Evolutionary conservation across 306 rosid genomes (phyloP).

Genomic region (Ziziphus jujuba): DNA sequence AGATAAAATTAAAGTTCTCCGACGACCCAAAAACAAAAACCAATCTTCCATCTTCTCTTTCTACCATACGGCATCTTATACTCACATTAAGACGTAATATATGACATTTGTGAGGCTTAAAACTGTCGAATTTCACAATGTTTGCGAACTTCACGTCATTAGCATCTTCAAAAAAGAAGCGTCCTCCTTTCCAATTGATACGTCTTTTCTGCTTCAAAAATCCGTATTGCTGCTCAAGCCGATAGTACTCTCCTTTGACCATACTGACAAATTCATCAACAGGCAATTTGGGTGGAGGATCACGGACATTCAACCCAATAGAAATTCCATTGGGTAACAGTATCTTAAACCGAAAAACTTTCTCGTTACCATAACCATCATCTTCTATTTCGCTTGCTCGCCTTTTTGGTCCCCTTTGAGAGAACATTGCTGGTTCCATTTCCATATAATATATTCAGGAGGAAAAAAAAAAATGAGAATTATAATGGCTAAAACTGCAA

Average conservation of each 20-base stretch:
- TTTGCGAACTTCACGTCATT: constrained; percentile 21
- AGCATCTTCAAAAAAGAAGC: constrained; percentile 40
- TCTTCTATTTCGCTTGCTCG: not conserved
- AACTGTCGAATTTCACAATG: constrained; percentile 29
- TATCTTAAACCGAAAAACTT: constrained; percentile 33
- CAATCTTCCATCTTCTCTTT: not conserved
- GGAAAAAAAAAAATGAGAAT: no score
- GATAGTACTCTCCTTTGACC: constrained; percentile 30
- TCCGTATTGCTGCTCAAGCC: not conserved
- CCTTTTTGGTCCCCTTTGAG: constrained; percentile 24
- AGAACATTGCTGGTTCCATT: constrained; percentile 8
- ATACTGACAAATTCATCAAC: constrained; percentile 26
- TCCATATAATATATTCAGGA: not conserved
- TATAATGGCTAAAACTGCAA: no score
- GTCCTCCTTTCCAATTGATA: constrained; percentile 33
- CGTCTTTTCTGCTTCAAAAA: constrained; percentile 26
- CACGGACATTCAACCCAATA: constrained; percentile 21
- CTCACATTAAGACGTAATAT: constrained; percentile 56
- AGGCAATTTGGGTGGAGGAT: constrained; percentile 29
- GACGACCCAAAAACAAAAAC: not conserved
- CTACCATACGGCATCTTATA: constrained; percentile 1
- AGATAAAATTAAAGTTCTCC: not conserved
- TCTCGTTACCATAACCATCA: not conserved
- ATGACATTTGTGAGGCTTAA: constrained; percentile 38
- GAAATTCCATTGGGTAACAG: constrained; percentile 43